These are phyloP conservation scores for Colletotrichum costaricense DNA, from an alignment of 2,329 filamentous ascomycete genomes.

Conservation along the genomic window DNA sequence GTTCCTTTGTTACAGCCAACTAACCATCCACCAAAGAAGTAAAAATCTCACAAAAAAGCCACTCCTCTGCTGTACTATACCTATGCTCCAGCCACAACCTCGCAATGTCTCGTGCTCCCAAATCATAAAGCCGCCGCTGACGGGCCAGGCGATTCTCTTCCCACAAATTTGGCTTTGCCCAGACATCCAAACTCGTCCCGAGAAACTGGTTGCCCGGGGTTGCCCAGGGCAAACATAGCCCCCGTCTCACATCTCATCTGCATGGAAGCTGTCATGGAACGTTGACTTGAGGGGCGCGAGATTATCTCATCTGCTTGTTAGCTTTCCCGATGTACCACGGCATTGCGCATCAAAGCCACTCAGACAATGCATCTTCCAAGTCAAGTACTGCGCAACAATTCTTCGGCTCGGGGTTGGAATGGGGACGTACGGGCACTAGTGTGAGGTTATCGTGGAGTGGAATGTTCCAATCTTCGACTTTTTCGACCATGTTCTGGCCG, in stretches of 20 bases:
- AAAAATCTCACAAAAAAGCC: background rate
- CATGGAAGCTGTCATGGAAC: slow-evolving; percentile 20
- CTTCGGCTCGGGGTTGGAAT: background rate
- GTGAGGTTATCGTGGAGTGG: background rate
- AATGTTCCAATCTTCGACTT: slow-evolving; percentile 7
- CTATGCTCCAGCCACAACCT: background rate
- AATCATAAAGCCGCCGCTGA: background rate
- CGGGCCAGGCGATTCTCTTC: background rate
- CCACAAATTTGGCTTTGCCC: background rate
- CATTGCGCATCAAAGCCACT: background rate
- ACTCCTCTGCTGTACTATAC: background rate
- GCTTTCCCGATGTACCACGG: background rate
- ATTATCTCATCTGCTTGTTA: background rate
- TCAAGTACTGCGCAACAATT: background rate
- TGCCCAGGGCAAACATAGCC: background rate
- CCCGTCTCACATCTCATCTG: background rate
- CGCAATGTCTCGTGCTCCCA: background rate
- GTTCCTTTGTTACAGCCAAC: background rate
- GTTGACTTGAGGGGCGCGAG: background rate
- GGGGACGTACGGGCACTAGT: background rate
- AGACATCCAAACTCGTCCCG: slow-evolving; percentile 9
- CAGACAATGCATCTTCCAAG: background rate
- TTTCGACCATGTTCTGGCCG: background rate
- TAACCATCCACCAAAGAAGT: background rate
- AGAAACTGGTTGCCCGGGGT: slow-evolving; percentile 16